phyloP scores from a whole-genome alignment of 495 filamentous ascomycete species.

The Elasticomyces elasticus region DNA sequence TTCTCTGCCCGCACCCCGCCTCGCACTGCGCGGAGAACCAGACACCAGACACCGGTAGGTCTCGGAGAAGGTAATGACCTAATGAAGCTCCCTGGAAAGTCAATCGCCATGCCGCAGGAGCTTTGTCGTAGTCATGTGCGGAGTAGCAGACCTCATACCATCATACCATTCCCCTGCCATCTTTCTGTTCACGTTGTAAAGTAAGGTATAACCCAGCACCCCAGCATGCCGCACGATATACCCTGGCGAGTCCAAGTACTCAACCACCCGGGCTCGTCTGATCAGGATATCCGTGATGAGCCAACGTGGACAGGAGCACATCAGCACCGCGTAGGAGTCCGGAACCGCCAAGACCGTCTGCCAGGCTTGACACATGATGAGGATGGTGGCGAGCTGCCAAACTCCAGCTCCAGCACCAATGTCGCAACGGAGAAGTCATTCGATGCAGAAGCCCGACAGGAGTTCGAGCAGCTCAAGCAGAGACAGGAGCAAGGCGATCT shows the following conservation, averaged over 20 bases:
- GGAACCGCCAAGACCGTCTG: slow-evolving; percentile 13
- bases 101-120: no score
- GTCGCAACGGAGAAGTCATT: background rate
- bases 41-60: no score
- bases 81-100: no score
- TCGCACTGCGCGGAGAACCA: no score
- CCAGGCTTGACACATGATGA: slow-evolving; percentile 22
- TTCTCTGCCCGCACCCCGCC: no score
- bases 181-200: no score
- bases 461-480: slow-evolving; percentile 5
- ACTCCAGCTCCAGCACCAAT: background rate
- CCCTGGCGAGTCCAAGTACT: slow-evolving; percentile 13
- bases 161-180: no score
- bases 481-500: slow-evolving; percentile 10
- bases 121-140: no score
- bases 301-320: slow-evolving; percentile 16
- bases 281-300: slow-evolving; percentile 16
- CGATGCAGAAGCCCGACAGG: slow-evolving; percentile 1
- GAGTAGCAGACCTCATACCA: no score
- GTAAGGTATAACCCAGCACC: no score
- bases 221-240: slow-evolving; percentile 20
- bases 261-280: slow-evolving; percentile 19
- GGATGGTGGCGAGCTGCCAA: slow-evolving; percentile 8
- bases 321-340: slow-evolving; percentile 18
- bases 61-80: no score